phyloP scores from a whole-genome alignment of 2,329 filamentous ascomycete genomes.

The Verticillium isaacii region DNA sequence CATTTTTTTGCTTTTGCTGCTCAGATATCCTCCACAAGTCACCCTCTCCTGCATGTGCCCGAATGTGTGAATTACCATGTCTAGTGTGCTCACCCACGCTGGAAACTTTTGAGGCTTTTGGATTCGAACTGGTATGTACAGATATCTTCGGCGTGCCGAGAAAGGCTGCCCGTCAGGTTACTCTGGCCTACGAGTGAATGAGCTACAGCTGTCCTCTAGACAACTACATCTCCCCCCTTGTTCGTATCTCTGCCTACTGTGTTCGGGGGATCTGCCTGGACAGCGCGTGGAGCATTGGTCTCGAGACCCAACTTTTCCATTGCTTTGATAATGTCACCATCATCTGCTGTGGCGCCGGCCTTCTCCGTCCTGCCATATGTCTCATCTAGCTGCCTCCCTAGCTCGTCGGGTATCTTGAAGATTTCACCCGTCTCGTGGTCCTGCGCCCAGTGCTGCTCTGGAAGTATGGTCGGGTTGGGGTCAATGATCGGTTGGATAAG shows the following conservation, averaged over 20 bases:
- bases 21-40: too few species aligned
- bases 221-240: too few species aligned
- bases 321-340: not conserved
- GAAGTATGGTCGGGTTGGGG: not conserved
- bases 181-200: too few species aligned
- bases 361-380: not conserved
- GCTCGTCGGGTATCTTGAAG: slow-evolving; percentile 1
- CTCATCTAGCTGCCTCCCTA: not conserved
- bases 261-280: not conserved
- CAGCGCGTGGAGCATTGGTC: not conserved
- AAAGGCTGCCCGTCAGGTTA: too few species aligned
- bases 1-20: not conserved
- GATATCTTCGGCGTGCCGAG: too few species aligned
- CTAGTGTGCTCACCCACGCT: too few species aligned
- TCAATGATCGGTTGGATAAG: slow-evolving; percentile 1
- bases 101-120: too few species aligned
- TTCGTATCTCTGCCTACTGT: too few species aligned
- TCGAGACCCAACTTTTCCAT: not conserved
- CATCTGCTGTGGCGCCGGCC: not conserved
- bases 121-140: too few species aligned
- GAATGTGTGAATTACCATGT: too few species aligned
- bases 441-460: not conserved
- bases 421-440: not conserved
- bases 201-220: too few species aligned
- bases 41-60: too few species aligned